Evolutionary conservation across 371 early-diverging fungal genomes (phyloP).

Genomic region (Mortierella sp.): DNA sequence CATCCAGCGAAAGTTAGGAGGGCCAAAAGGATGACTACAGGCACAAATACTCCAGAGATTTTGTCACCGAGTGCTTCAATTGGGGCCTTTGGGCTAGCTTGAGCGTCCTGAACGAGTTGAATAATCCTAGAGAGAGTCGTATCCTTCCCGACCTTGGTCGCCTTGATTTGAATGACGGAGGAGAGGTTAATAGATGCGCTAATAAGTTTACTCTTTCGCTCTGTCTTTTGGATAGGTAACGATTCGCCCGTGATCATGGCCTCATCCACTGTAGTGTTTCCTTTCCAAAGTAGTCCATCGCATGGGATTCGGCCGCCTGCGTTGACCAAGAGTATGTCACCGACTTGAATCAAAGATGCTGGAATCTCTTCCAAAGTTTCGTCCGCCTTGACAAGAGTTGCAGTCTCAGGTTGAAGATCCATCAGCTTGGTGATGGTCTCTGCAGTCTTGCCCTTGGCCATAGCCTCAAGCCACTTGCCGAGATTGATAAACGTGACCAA

Average conservation of each 20-base stretch:
- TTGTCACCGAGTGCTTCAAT: conserved; percentile 75
- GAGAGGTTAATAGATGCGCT: conserved; percentile 73
- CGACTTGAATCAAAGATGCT: conserved; percentile 59
- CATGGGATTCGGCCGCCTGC: conserved; percentile 79
- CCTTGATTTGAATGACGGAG: conserved; percentile 68
- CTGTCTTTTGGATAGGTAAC: conserved; percentile 74
- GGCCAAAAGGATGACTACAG: conserved; percentile 68
- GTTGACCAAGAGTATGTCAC: conserved; percentile 72
- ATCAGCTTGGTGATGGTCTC: conserved; percentile 77
- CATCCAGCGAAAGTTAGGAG: conserved; percentile 69
- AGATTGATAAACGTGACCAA: conserved; percentile 77
- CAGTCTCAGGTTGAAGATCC: conserved; percentile 76
- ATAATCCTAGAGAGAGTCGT: conserved; percentile 76
- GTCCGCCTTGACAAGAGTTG: conserved; percentile 60
- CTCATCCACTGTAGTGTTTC: conserved; percentile 76
- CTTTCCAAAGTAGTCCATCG: conserved; percentile 76
- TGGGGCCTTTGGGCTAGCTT: conserved; percentile 75
- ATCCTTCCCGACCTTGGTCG: conserved; percentile 66
- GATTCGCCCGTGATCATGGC: conserved; percentile 90
- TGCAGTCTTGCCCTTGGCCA: conserved; percentile 79
- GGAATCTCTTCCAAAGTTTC: conserved; percentile 44
- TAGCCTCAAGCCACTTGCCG: conserved; percentile 78
- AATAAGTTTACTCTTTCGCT: conserved; percentile 63
- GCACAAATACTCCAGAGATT: conserved; percentile 71
- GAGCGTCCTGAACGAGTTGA: conserved; percentile 77